Base-by-base conservation (phyloP, 2,329 filamentous ascomycete species). In the Chaetomiaceae sp. region DNA sequence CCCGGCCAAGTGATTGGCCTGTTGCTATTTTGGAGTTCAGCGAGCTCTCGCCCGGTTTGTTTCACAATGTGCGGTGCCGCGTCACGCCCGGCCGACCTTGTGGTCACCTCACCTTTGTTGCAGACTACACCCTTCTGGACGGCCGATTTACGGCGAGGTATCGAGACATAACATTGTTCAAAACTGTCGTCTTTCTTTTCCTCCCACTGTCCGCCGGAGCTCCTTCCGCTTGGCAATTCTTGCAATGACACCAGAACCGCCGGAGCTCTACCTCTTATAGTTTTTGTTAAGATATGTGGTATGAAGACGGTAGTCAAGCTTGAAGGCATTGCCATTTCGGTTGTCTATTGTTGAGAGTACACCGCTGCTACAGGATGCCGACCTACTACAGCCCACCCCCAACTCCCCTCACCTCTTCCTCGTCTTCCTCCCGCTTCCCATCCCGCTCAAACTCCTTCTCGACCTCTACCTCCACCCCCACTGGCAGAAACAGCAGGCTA, bases 391-490 rank as follows among this genome's bases (percentile, higher is more conserved):
- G 53, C 20, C 60, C 57, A 30, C 58, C 55, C 6, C 56, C 46
- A 16, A 52, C 60, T 2, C 56, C 56, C 34, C 6, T 20, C 11
- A 29, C 34, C 42, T 16, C 48, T 9, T 5, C 25, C 11, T 36
- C 27, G 41, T 51, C 54, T 8, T 36, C 54, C 8, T 27, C 61
- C 51, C 30, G 32, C 52, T 55, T 30, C 60, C 61, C 55, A 4
- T 62, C 62, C 7, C 58, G 57, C 30, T 58, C 64, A 11, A 53
- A 55, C 8, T 60, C 58, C 21, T 51, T 50, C 27, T 62, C 61
- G 18, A 53, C 43, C 40, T 54, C 58, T n/a, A 45, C 58, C 5
- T 40, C 54, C 10, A 6, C 27, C 10, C 1, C 40, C n/a, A 29
- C 21, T 20, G 7, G 46, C 16, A 46, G 41, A 10, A 41, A 32